Percentiles rank a stretch among this genome's conserved stretches.
Conservation (phyloP, 768 basidiomycete genomes). For the Sporobolomyces phaffii region DNA sequence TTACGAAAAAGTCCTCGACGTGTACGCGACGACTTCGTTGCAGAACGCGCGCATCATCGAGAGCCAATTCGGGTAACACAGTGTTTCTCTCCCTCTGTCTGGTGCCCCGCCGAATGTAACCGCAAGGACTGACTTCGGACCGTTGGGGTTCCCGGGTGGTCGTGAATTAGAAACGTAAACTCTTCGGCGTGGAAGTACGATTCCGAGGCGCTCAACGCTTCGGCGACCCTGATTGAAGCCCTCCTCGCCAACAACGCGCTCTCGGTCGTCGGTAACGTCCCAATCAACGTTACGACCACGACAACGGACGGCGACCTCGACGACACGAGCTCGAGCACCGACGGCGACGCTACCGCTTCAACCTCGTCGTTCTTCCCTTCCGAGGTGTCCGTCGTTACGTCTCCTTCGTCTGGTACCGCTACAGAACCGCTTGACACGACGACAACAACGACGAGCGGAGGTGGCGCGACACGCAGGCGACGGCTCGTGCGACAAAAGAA, state of each 20-base stretch:
- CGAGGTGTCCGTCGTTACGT: background rate
- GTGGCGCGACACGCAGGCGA: too few species aligned
- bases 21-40: constrained; percentile 66
- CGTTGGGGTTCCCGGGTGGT: too few species aligned
- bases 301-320: background rate
- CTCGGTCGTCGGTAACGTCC: constrained; percentile 21
- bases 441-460: too few species aligned
- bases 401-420: too few species aligned
- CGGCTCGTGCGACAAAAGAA: background rate
- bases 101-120: background rate
- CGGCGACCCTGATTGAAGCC: constrained; percentile 48
- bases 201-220: constrained; percentile 52
- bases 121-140: background rate
- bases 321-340: background rate
- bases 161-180: constrained; percentile 25
- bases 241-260: constrained; percentile 41
- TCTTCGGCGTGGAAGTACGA: constrained; percentile 19
- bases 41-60: constrained; percentile 54
- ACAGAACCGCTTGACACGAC: too few species aligned
- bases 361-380: background rate
- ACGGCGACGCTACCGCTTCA: background rate
- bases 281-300: constrained; percentile 3
- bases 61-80: constrained; percentile 36
- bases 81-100: background rate
- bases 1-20: constrained; percentile 68